phyloP scores from a whole-genome alignment of 202 grass and related monocot genomes.

The Alloteropsis angusta region DNA sequence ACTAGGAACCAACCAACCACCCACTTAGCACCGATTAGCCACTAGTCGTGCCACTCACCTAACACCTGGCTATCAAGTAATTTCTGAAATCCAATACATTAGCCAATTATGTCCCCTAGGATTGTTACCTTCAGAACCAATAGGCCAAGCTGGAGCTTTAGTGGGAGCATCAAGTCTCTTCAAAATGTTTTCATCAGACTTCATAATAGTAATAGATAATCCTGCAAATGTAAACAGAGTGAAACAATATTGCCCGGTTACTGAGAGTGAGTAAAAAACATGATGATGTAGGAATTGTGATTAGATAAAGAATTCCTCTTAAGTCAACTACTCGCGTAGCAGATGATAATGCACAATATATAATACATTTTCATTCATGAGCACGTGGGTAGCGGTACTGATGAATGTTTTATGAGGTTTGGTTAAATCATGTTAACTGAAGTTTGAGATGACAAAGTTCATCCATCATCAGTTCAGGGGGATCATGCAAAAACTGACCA shows the following conservation, averaged over 20 bases:
- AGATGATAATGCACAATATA: not conserved
- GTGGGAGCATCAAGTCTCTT: constrained; percentile 88
- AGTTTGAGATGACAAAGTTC: not conserved
- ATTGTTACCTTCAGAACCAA: constrained; percentile 80
- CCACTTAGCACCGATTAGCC: not conserved
- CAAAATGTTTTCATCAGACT: constrained; percentile 67
- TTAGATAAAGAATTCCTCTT: constrained; percentile 14
- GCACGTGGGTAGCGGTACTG: not conserved
- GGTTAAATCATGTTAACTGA: not conserved
- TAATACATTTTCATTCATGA: not conserved
- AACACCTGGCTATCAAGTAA: not conserved
- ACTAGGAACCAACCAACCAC: not conserved
- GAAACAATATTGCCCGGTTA: not conserved
- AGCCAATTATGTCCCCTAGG: not conserved
- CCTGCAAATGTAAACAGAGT: constrained; percentile 42
- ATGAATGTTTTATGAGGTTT: not conserved
- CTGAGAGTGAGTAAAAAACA: not conserved
- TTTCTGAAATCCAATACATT: not conserved
- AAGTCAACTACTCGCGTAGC: not conserved
- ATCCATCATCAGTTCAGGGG: not conserved
- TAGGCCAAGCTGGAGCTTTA: constrained; percentile 81
- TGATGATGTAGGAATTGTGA: not conserved
- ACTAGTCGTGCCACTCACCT: not conserved
- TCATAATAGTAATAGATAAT: constrained; percentile 93
- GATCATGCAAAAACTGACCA: constrained; percentile 38